phyloP scores from a whole-genome alignment of 2,329 filamentous ascomycete genomes.

The Paraphoma sp. region DNA sequence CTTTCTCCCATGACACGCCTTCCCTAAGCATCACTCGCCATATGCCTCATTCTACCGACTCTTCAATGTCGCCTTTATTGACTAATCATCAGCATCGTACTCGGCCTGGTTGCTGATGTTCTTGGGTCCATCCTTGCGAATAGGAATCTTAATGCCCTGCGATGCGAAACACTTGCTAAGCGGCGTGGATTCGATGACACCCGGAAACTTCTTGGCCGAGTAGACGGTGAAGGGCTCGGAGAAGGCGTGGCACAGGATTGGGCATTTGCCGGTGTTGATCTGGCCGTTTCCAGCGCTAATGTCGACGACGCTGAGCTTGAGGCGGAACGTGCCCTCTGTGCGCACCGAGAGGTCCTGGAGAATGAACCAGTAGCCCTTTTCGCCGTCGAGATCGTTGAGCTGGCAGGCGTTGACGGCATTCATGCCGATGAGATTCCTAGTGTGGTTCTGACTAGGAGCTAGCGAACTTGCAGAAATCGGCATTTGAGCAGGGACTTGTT shows the following conservation, averaged over 20 bases:
- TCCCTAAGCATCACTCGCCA: background rate
- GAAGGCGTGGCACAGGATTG: conserved; percentile 84
- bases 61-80: background rate
- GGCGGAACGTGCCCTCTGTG: conserved; percentile 84
- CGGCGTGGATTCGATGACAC: conserved; percentile 90
- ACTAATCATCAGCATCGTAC: conserved; percentile 50
- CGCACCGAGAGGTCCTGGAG: conserved; percentile 93
- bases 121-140: conserved; percentile 79
- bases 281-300: conserved; percentile 69
- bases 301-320: conserved; percentile 83
- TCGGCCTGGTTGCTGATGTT: conserved; percentile 52
- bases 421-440: conserved; percentile 91
- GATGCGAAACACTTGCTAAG: conserved; percentile 91
- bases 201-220: conserved; percentile 97
- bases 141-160: conserved; percentile 96
- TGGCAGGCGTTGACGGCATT: conserved; percentile 87
- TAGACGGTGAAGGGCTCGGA: conserved; percentile 92
- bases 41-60: background rate
- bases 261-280: conserved; percentile 77
- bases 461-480: too few relatives aligned
- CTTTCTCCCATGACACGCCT: background rate
- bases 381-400: conserved; percentile 77
- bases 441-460: conserved; percentile 70
- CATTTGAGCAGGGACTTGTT: background rate
- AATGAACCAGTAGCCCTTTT: conserved; percentile 95